Evolutionary conservation across 805 yeast genomes (phyloP).

Genomic region (Candida ponderosae): DNA sequence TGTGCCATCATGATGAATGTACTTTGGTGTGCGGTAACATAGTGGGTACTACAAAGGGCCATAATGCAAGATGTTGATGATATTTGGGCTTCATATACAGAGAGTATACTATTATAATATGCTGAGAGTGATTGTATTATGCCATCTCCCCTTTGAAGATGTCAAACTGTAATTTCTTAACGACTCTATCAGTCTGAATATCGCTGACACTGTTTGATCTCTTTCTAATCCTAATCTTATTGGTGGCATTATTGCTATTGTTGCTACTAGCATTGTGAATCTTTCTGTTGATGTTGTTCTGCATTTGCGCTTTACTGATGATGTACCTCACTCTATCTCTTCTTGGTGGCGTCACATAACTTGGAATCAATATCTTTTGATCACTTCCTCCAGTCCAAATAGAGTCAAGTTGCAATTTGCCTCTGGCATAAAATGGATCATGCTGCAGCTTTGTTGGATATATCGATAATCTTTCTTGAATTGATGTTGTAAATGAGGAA

Average conservation of each 20-base stretch:
- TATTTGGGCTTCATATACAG: no score
- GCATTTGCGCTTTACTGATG: background rate
- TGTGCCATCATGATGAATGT: no score
- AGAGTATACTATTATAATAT: no score
- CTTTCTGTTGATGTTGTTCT: slow-evolving; percentile 7
- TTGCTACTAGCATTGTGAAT: slow-evolving; percentile 2
- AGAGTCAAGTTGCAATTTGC: slow-evolving; percentile 7
- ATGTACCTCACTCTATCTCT: slow-evolving; percentile 11
- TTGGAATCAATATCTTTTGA: slow-evolving; percentile 9
- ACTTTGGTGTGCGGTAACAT: no score
- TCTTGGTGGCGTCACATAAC: slow-evolving; percentile 20
- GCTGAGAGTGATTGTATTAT: no score
- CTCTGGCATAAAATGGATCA: background rate
- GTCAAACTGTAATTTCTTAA: slow-evolving; percentile 17
- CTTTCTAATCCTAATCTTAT: slow-evolving; percentile 6
- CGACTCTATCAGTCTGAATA: slow-evolving; percentile 11
- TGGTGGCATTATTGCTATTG: slow-evolving; percentile 5
- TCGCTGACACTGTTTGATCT: slow-evolving; percentile 15
- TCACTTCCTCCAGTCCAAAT: slow-evolving; percentile 9
- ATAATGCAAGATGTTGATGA: no score
- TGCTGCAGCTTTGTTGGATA: background rate
- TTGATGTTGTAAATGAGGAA: no score
- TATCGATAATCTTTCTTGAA: background rate
- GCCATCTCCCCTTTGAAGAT: no score
- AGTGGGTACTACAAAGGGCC: no score